Evolutionary conservation across 352 stramenopile genomes (phyloP).

Genomic region (Globisporangium viniferum): DNA sequence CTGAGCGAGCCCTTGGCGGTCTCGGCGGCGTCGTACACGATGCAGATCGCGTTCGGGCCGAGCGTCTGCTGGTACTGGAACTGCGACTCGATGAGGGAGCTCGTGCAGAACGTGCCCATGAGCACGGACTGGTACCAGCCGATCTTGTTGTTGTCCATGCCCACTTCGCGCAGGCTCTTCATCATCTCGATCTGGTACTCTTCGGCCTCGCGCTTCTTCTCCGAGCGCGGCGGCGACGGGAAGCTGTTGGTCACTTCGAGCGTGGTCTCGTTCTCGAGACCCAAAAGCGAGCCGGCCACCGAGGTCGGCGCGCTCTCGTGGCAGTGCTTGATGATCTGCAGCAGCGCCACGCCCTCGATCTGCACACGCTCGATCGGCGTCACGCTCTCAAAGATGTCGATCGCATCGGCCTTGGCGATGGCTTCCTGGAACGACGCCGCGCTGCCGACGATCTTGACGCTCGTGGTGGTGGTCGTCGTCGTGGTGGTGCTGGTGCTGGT

Average conservation of each 20-base stretch:
- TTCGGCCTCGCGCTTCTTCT: constrained; percentile 82
- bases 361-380: constrained; percentile 60
- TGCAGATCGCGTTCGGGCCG: constrained; percentile 95
- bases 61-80: constrained; percentile 97
- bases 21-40: constrained; percentile 98
- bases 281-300: constrained; percentile 95
- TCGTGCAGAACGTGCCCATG: constrained; percentile 95
- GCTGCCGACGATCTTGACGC: constrained; percentile 7
- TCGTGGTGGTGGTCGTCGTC: constrained; percentile 8
- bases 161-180: constrained; percentile 97
- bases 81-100: constrained; percentile 93
- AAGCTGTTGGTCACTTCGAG: constrained; percentile 98
- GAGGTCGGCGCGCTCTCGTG: constrained; percentile 93
- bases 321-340: constrained; percentile 98
- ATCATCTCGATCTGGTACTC: constrained; percentile 99
- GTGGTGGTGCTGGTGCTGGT: constrained; percentile 24
- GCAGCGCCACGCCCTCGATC: constrained; percentile 81
- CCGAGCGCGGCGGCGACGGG: constrained; percentile 86
- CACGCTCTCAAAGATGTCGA: constrained; percentile 77
- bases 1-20: constrained; percentile 92
- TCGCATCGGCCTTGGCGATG: constrained; percentile 29
- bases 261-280: constrained; percentile 84
- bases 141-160: constrained; percentile 99
- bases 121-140: constrained; percentile 98
- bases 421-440: constrained; percentile 21